phyloP scores from a whole-genome alignment of 768 basidiomycete species.

The Trichaptum fuscoviolaceum region DNA sequence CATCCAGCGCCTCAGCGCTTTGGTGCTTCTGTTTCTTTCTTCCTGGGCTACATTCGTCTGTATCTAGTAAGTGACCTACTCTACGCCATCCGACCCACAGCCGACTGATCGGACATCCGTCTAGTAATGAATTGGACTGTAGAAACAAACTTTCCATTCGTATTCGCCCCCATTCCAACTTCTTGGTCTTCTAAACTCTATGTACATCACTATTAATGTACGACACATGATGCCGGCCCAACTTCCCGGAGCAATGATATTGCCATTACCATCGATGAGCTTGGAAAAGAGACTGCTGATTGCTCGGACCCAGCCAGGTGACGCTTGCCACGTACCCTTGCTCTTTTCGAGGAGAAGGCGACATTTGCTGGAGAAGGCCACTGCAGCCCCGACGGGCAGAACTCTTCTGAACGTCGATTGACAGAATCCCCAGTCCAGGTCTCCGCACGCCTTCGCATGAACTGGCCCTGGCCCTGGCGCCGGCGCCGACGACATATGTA shows the following conservation, averaged over 20 bases:
- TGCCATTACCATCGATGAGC: no score
- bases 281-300: background rate
- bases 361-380: background rate
- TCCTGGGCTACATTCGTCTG: background rate
- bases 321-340: background rate
- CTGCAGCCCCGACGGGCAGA: background rate
- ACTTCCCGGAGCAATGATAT: no score
- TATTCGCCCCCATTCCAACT: background rate
- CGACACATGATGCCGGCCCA: background rate
- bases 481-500: background rate
- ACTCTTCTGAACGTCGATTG: background rate
- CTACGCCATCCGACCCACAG: background rate
- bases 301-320: no score
- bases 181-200: background rate
- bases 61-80: background rate
- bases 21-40: background rate
- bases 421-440: background rate
- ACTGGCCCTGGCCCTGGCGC: background rate
- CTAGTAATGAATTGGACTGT: background rate
- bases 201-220: background rate
- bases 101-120: background rate
- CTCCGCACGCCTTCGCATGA: background rate
- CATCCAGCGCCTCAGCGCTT: background rate
- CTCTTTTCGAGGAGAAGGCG: background rate
- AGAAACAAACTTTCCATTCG: background rate